A percentile compares a stretch with the other conserved stretches of the same genome.
Conservation (phyloP, 108 stramenopile species). For the Cyclotella sp. region DNA sequence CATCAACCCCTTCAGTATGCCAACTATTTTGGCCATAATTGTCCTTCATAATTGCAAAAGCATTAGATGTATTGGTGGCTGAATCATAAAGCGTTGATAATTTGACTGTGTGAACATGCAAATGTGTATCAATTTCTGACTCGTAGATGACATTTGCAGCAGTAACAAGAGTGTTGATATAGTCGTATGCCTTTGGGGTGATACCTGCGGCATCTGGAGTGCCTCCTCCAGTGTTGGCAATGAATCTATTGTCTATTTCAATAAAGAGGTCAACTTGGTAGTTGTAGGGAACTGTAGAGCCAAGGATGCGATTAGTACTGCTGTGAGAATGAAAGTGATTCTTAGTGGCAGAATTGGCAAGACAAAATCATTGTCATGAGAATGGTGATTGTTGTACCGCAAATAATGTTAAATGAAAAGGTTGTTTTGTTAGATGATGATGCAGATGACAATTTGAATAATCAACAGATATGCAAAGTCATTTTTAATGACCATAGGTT, state of each 20-base stretch:
- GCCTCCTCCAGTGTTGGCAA: constrained; percentile 27
- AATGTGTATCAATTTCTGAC: constrained; percentile 40
- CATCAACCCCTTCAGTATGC: constrained; percentile 20
- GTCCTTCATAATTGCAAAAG: constrained; percentile 17
- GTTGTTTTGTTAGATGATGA: too few species aligned
- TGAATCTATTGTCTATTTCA: constrained; percentile 33
- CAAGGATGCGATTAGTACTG: background rate
- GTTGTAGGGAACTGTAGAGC: background rate
- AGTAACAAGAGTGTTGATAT: constrained; percentile 39
- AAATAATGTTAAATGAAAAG: too few species aligned
- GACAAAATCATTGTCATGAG: background rate
- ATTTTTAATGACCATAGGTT: background rate
- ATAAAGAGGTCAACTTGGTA: constrained; percentile 36
- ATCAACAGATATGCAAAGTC: too few species aligned
- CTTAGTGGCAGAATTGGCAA: background rate
- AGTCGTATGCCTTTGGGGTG: constrained; percentile 9
- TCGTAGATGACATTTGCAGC: constrained; percentile 45
- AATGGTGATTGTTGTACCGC: too few species aligned
- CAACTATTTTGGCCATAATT: constrained; percentile 15
- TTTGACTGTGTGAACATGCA: constrained; percentile 31
- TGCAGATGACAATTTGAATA: background rate
- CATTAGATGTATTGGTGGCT: constrained; percentile 2
- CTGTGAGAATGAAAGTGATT: constrained; percentile 4
- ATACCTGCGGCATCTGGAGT: background rate
- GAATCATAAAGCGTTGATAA: constrained; percentile 10